Evolutionary conservation across 495 filamentous ascomycete genomes (phyloP).

Genomic region (Xylaria cubensis): DNA sequence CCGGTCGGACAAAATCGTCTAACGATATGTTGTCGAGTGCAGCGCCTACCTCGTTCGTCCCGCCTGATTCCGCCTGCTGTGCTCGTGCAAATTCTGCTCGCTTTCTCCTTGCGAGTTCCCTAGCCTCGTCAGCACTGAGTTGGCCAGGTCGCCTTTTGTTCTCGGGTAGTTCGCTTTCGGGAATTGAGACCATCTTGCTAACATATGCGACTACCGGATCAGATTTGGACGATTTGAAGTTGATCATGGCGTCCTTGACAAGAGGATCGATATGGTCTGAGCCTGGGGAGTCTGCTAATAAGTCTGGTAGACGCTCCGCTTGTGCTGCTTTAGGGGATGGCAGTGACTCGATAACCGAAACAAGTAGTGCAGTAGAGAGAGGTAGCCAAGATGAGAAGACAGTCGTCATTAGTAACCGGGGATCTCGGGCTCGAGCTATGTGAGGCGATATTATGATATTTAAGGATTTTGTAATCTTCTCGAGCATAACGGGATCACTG

Average conservation of each 20-base stretch:
- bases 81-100: slow-evolving; percentile 82
- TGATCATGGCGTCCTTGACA: slow-evolving; percentile 78
- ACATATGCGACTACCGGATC: slow-evolving; percentile 93
- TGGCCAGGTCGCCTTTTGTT: slow-evolving; percentile 75
- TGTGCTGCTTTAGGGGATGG: slow-evolving; percentile 88
- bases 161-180: slow-evolving; percentile 84
- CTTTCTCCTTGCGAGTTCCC: slow-evolving; percentile 86
- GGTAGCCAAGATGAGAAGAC: slow-evolving; percentile 92
- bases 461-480: slow-evolving; percentile 94
- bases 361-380: slow-evolving; percentile 87
- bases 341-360: slow-evolving; percentile 91
- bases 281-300: slow-evolving; percentile 84
- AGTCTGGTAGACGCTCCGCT: slow-evolving; percentile 74
- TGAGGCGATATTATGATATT: slow-evolving; percentile 83
- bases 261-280: slow-evolving; percentile 68
- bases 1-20: slow-evolving; percentile 57
- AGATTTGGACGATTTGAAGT: slow-evolving; percentile 70
- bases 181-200: slow-evolving; percentile 97
- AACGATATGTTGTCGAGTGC: slow-evolving; percentile 51
- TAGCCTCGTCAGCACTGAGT: slow-evolving; percentile 86
- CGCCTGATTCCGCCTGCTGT: slow-evolving; percentile 49
- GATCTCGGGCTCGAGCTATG: slow-evolving; percentile 83
- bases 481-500: slow-evolving; percentile 80
- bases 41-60: slow-evolving; percentile 38
- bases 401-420: slow-evolving; percentile 79